Evolutionary conservation across 2,329 filamentous ascomycete genomes (phyloP).

Genomic region (Grosmannia clavigera): DNA sequence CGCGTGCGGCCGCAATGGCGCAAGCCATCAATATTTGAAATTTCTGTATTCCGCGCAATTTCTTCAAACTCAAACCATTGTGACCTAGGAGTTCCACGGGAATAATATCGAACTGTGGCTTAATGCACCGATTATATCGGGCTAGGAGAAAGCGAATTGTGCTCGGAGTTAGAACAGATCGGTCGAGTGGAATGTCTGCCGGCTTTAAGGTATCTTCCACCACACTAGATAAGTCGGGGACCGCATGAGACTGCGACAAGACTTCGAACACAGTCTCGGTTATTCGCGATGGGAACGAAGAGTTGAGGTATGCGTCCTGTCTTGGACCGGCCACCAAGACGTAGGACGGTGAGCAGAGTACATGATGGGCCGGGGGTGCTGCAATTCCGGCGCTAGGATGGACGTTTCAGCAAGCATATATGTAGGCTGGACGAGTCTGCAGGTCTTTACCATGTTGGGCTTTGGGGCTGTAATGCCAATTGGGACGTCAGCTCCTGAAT

Average conservation of each 20-base stretch:
- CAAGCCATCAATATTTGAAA: conserved; percentile 3
- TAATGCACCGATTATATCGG: background rate
- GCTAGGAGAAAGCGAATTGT: background rate
- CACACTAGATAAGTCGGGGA: background rate
- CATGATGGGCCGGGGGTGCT: background rate
- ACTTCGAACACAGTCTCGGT: background rate
- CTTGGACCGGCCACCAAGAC: background rate
- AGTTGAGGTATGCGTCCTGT: conserved; percentile 1
- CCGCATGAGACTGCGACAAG: background rate
- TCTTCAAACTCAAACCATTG: conserved; percentile 1
- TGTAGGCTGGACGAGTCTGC: background rate
- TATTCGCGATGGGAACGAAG: background rate
- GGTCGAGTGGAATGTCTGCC: background rate
- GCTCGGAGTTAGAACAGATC: background rate
- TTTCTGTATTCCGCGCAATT: background rate
- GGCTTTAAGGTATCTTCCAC: background rate
- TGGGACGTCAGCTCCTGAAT: conserved; percentile 2
- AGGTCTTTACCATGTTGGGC: background rate
- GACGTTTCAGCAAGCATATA: background rate
- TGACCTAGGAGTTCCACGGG: background rate
- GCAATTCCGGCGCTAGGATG: background rate
- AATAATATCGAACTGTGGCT: conserved; percentile 1
- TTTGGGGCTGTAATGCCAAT: background rate
- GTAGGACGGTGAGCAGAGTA: background rate
- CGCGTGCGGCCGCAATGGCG: conserved; percentile 2